Base-by-base conservation (phyloP, 306 rosid species). In the Fragaria iinumae region DNA sequence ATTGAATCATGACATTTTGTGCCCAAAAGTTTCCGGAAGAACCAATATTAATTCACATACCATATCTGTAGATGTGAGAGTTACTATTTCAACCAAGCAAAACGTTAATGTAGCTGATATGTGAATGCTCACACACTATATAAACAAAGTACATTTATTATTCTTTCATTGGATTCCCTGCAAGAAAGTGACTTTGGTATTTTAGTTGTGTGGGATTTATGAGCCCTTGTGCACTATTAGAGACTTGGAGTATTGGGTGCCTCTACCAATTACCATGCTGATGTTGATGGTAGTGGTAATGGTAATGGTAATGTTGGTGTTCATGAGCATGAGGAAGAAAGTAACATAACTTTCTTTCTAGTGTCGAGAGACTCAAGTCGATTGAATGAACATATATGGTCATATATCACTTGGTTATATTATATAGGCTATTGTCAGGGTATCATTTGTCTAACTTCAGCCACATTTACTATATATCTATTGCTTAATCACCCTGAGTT, bases 131-230 rank as follows among this genome's bases (percentile, higher is more conserved):
- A 13, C 4, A 39, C 52, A 36, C 41, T 9, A 23, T 14, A 16
- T 14, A 11, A 56, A 4, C 67, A 53, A 67, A 67, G 71, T 41
- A 41, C 32, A 73, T 73, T 57, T 25, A 73, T 41, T 41, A 20
- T 41, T 2, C 12, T 25, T 10, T 57, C 56, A 57, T 59, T 73
- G 77, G 55, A 73, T 73, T 73, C 77, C 55, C 55, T 16, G 38
- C 0, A 12, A 12, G 68, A 41, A 16, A 73, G 68, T 39, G 68
- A 57, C 67, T 25, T 48, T 38, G 56, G 14, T 25, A 25, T 25
- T n/a, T n/a, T n/a, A 73, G 27, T 21, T 23, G 55, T 21, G 18
- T 57, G 41, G 55, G 60, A 73, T 73, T 57, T 73, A 73, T 57
- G 68, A 57, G 41, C 56, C 60, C 25, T 18, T 53, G 25, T 53